These are phyloP conservation scores for Phyllosticta capitalensis DNA, from an alignment of 2,329 filamentous ascomycete genomes.

Conservation along the genomic window DNA sequence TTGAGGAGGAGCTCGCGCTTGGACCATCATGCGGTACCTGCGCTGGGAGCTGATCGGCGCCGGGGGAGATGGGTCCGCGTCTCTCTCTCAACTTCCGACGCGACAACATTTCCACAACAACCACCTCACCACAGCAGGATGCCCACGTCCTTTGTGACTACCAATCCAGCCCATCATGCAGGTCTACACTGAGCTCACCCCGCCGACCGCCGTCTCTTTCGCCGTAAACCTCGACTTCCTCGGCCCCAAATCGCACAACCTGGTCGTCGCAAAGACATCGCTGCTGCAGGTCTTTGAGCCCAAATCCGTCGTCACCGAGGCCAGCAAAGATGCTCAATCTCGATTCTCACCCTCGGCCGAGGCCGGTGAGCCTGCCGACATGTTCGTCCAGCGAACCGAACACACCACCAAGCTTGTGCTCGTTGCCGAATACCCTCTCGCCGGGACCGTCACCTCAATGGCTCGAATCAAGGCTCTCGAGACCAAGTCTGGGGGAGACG, in stretches of 20 bases:
- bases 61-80: slow-evolving; percentile 1
- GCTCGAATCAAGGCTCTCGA: slow-evolving; percentile 64
- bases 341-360: slow-evolving; percentile 44
- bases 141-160: neutral
- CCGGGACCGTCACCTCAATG: slow-evolving; percentile 76
- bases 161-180: slow-evolving; percentile 55
- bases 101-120: neutral
- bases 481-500: slow-evolving; percentile 72
- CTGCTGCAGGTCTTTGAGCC: slow-evolving; percentile 83
- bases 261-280: slow-evolving; percentile 86
- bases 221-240: slow-evolving; percentile 71
- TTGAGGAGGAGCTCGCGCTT: neutral
- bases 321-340: slow-evolving; percentile 20
- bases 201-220: slow-evolving; percentile 89
- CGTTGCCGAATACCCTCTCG: slow-evolving; percentile 71
- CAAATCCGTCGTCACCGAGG: slow-evolving; percentile 55
- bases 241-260: slow-evolving; percentile 65
- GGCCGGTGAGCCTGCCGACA: slow-evolving; percentile 22
- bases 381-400: slow-evolving; percentile 45
- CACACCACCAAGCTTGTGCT: slow-evolving; percentile 72
- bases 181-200: slow-evolving; percentile 92
- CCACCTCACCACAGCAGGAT: slow-evolving; percentile 1
- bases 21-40: neutral
- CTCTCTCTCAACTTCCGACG: neutral
- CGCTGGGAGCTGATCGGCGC: slow-evolving; percentile 2